Evolutionary conservation across 208 protist species (phyloP), one percentile per base, ranked within the genome.

Genomic region (Crithidia bombi): DNA sequence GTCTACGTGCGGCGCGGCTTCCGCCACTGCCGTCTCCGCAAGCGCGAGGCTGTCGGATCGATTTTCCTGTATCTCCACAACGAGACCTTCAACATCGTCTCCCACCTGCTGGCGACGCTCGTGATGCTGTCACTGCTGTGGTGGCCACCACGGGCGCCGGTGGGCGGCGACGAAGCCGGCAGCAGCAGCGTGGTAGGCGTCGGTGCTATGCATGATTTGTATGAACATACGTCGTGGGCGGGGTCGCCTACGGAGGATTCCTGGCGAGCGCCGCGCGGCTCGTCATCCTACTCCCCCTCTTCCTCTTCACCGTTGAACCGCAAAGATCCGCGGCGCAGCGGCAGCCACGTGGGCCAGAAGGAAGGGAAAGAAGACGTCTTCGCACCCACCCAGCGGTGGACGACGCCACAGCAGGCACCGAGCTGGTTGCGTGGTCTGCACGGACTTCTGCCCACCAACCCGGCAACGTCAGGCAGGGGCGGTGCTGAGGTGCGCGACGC

Each of bases 11-110:
- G 74, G 0, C 58, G 73, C 1, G 87, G 87, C 30, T 93, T 87
- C 65, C 83, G 87, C 21, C 83, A 84, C 1, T 54, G 67, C n/a
- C 69, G 44, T n/a, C 65, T 88, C 49, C 75, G 73, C 47, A 51
- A 66, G 15, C 65, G 75, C 6, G 80, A 82, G 39, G 82, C 82
- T 0, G 15, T 89, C 36, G 56, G 54, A 28, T 90, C 84, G 0
- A 54, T 89, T 41, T 77, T 90, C 21, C 15, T 80, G 23, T 74
- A 81, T 35, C 44, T 75, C 21, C 84, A 93, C 70, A 93, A 93
- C 71, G 87, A 93, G 41, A 83, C 73, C 26, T 63, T 89, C 56
- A 90, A 90, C 67, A 62, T 90, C 33, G 71, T 75, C 21, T 69
- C 81, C 0, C 87, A 93, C 44, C 55, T 89, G 1, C 0, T 82